A percentile compares a stretch with the other conserved stretches of the same genome.
Evolutionary conservation across 495 filamentous ascomycete species (phyloP).

Genomic region (Daldinia childiae): DNA sequence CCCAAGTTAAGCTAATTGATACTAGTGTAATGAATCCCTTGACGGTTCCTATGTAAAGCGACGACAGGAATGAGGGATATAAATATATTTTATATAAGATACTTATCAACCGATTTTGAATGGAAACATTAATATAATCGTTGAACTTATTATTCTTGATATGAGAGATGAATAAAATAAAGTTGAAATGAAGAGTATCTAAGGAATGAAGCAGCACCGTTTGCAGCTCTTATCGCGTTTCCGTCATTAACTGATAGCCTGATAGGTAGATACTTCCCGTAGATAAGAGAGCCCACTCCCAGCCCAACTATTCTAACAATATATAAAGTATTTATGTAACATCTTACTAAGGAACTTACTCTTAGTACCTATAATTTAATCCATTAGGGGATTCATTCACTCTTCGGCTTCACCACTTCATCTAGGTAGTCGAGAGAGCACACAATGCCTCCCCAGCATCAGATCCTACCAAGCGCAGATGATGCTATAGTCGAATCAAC

Average conservation of each 20-base stretch:
- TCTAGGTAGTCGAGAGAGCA: conserved; percentile 3
- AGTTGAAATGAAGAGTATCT: neutral
- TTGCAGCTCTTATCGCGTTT: neutral
- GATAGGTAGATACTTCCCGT: conserved; percentile 22
- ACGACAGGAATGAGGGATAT: neutral
- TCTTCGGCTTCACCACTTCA: conserved; percentile 5
- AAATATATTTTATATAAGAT: neutral
- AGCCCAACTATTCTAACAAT: conserved; percentile 11
- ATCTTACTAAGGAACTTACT: conserved; percentile 22
- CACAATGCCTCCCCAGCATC: conserved; percentile 26
- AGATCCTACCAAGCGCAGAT: conserved; percentile 43
- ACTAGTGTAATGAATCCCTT: neutral
- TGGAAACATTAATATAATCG: no score
- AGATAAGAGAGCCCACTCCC: conserved; percentile 11
- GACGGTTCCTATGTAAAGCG: neutral
- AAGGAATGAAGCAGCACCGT: neutral
- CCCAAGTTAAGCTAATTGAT: neutral
- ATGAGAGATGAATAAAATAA: neutral
- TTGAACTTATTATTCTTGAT: no score
- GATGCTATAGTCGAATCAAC: conserved; percentile 37
- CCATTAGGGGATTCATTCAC: neutral
- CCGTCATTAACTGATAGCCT: neutral
- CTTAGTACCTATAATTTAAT: neutral
- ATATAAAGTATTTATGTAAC: conserved; percentile 26
- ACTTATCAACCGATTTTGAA: no score